A percentile compares a stretch with the other conserved stretches of the same genome.
phyloP scores from a whole-genome alignment of 495 filamentous ascomycete genomes.

The Friedmanniomyces simplex region DNA sequence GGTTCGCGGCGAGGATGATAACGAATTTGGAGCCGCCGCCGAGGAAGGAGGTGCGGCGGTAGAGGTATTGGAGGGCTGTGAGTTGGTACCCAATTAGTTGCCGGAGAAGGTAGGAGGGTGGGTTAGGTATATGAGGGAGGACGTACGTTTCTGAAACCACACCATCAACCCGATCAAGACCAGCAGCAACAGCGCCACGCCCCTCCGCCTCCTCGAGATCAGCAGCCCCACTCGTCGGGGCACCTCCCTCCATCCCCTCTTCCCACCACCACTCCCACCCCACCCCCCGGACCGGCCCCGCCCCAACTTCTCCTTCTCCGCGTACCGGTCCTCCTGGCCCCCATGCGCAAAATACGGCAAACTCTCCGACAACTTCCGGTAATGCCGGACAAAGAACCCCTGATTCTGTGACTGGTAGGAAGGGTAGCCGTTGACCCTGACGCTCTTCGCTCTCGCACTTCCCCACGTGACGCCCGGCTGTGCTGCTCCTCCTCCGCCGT shows the following conservation, averaged over 20 bases:
- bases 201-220: slow-evolving; percentile 46
- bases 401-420: slow-evolving; percentile 71
- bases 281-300: slow-evolving; percentile 33
- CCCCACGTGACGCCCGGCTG: slow-evolving; percentile 59
- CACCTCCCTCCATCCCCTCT: slow-evolving; percentile 23
- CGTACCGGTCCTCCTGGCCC: slow-evolving; percentile 35
- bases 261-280: neutral
- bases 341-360: slow-evolving; percentile 57
- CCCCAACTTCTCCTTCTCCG: slow-evolving; percentile 69
- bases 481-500: slow-evolving; percentile 5
- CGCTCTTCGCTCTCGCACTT: slow-evolving; percentile 62
- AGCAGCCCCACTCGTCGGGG: slow-evolving; percentile 31
- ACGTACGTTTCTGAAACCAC: slow-evolving; percentile 61
- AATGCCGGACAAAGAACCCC: slow-evolving; percentile 73
- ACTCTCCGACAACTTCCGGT: slow-evolving; percentile 59
- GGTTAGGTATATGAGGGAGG: slow-evolving; percentile 26
- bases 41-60: slow-evolving; percentile 44
- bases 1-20: slow-evolving; percentile 85
- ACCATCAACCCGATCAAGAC: slow-evolving; percentile 54
- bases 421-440: slow-evolving; percentile 64
- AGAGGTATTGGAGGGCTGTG: slow-evolving; percentile 35
- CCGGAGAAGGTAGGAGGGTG: slow-evolving; percentile 35
- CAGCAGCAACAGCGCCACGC: slow-evolving; percentile 46
- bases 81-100: slow-evolving; percentile 24
- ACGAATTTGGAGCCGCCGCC: slow-evolving; percentile 88